Conservation (phyloP, 805 yeast species). For the Hanseniaspora taiwanica region DNA sequence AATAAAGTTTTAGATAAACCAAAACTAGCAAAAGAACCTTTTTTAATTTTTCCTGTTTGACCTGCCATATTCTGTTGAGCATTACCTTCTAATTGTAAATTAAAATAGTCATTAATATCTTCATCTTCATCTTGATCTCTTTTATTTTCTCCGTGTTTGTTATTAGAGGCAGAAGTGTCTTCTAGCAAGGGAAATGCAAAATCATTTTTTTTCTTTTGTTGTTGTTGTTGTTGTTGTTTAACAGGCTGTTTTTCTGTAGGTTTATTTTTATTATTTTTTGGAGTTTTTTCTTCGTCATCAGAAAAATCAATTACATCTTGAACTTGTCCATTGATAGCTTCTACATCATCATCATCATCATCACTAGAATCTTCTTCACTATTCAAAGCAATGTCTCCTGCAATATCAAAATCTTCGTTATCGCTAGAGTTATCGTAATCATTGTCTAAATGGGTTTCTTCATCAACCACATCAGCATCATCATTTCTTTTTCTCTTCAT, state of each 20-base stretch:
- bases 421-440: conserved; percentile 16
- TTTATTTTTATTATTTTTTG: conserved; percentile 10
- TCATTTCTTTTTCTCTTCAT: background rate
- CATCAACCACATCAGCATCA: background rate
- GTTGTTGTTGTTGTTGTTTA: conserved; percentile 9
- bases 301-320: conserved; percentile 24
- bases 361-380: conserved; percentile 28
- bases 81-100: conserved; percentile 19
- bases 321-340: conserved; percentile 4
- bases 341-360: conserved; percentile 20
- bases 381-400: conserved; percentile 41
- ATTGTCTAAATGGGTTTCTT: background rate
- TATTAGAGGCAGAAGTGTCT: conserved; percentile 37
- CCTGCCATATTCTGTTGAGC: conserved; percentile 16
- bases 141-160: conserved; percentile 16
- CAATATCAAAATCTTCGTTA: conserved; percentile 49
- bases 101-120: conserved; percentile 33
- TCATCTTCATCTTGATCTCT: conserved; percentile 31
- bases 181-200: conserved; percentile 36
- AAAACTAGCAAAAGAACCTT: conserved; percentile 80
- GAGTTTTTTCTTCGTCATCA: conserved; percentile 30
- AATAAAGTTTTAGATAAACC: conserved; percentile 68
- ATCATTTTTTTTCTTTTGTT: conserved; percentile 4
- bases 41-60: conserved; percentile 28
- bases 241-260: too few relatives aligned